phyloP scores from a whole-genome alignment of 176 grass and related monocot species.

The Panicum miliaceum region DNA sequence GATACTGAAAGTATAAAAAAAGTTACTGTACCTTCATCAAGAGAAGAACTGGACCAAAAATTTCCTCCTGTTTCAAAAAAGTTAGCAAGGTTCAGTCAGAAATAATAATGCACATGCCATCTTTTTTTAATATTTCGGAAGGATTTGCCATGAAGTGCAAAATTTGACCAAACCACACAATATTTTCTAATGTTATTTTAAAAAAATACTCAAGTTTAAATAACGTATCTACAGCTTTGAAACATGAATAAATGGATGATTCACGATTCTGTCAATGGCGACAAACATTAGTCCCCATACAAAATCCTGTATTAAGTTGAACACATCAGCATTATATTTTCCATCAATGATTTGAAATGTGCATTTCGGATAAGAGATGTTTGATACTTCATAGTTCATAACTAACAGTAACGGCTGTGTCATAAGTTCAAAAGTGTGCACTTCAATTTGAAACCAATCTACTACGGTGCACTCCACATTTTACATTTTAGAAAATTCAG shows the following conservation, averaged over 20 bases:
- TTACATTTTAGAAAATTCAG: neutral
- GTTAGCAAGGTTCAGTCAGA: slow-evolving; percentile 9
- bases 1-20: neutral
- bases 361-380: neutral
- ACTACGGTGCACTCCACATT: slow-evolving; percentile 4
- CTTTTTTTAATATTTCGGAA: neutral
- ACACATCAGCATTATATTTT: neutral
- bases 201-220: neutral
- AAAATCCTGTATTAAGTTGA: neutral
- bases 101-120: neutral
- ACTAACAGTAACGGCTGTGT: neutral
- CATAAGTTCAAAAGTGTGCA: neutral
- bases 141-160: neutral
- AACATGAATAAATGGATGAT: neutral
- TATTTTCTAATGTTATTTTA: neutral
- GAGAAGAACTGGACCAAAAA: slow-evolving; percentile 96
- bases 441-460: slow-evolving; percentile 10
- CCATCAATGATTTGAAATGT: neutral
- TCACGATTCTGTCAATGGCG: neutral
- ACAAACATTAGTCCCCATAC: neutral
- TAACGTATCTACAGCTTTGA: neutral
- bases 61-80: slow-evolving; percentile 66
- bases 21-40: slow-evolving; percentile 80
- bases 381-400: neutral
- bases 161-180: neutral